Evolutionary conservation across 805 yeast genomes (phyloP).

Genomic region (Schwanniomyces occidentalis): DNA sequence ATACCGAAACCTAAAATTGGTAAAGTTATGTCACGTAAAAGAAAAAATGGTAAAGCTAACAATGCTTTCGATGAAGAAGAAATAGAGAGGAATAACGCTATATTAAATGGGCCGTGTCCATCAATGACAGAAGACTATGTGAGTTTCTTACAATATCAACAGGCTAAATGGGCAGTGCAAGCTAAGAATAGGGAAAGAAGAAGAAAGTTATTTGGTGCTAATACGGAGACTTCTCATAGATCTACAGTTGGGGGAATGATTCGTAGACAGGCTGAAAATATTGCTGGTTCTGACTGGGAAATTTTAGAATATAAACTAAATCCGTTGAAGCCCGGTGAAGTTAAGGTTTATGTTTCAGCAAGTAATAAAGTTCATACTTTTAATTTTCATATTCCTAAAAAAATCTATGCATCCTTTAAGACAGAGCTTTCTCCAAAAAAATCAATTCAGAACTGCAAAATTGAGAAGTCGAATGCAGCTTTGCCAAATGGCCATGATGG

Average conservation of each 20-base stretch:
- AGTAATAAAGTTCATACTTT: conserved; percentile 74
- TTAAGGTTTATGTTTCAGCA: conserved; percentile 69
- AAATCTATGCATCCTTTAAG: conserved; percentile 67
- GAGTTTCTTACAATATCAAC: conserved; percentile 71
- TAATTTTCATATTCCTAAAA: conserved; percentile 71
- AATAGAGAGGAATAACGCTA: conserved; percentile 49
- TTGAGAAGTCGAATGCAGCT: conserved; percentile 58
- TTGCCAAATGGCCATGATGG: conserved; percentile 71
- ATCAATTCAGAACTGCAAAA: conserved; percentile 48
- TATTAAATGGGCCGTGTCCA: conserved; percentile 59
- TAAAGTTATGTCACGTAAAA: conserved; percentile 49
- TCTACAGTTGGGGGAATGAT: conserved; percentile 67
- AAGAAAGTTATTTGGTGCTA: conserved; percentile 73
- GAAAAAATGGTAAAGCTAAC: conserved; percentile 29
- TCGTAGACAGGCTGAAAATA: conserved; percentile 74
- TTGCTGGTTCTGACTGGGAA: conserved; percentile 83
- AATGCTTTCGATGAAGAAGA: conserved; percentile 34
- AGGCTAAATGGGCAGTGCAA: conserved; percentile 85
- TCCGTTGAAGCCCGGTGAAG: conserved; percentile 62
- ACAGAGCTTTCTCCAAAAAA: conserved; percentile 41
- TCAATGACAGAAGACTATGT: conserved; percentile 65
- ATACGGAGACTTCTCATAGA: conserved; percentile 51
- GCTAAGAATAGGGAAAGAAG: conserved; percentile 71
- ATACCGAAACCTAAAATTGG: conserved; percentile 37
- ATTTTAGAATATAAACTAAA: conserved; percentile 68